Conservation (phyloP, 2,329 filamentous ascomycete genomes). For the Thelonectria blattea region DNA sequence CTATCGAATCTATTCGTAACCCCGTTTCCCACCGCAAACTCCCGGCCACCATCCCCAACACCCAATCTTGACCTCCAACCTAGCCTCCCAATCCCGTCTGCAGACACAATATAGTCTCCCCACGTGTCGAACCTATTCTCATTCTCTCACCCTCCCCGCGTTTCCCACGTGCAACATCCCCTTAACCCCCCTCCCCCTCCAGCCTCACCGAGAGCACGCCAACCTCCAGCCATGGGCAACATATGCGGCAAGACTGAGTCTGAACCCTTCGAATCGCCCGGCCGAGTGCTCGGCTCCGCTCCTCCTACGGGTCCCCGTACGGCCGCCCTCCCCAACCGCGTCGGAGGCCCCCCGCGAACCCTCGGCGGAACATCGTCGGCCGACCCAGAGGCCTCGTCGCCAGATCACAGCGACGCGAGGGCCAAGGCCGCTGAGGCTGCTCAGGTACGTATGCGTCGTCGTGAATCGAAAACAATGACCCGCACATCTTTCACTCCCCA, state of each 20-base stretch:
- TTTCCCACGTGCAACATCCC: too few relatives aligned
- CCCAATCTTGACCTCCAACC: background rate
- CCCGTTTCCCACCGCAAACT: background rate
- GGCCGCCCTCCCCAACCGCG: conserved; percentile 58
- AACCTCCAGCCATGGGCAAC: conserved; percentile 71
- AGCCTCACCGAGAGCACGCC: too few relatives aligned
- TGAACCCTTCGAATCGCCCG: conserved; percentile 74
- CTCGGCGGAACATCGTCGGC: conserved; percentile 60
- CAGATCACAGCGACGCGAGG: conserved; percentile 63
- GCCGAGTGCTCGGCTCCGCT: conserved; percentile 70
- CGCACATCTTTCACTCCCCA: too few relatives aligned
- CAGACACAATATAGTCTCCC: too few relatives aligned
- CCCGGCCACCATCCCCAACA: background rate
- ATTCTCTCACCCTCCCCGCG: too few relatives aligned
- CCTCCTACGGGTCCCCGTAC: conserved; percentile 53
- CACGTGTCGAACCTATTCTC: too few relatives aligned
- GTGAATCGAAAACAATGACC: too few relatives aligned
- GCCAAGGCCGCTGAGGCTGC: conserved; percentile 80
- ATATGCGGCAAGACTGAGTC: conserved; percentile 80
- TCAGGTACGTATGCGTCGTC: conserved; percentile 65
- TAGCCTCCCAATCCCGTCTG: too few relatives aligned
- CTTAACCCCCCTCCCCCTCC: too few relatives aligned
- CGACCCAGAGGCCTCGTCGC: conserved; percentile 31
- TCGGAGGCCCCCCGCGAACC: conserved; percentile 66
- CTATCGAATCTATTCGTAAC: too few relatives aligned